Base-by-base conservation (phyloP, 768 basidiomycete genomes). In the Russula olivacea region DNA sequence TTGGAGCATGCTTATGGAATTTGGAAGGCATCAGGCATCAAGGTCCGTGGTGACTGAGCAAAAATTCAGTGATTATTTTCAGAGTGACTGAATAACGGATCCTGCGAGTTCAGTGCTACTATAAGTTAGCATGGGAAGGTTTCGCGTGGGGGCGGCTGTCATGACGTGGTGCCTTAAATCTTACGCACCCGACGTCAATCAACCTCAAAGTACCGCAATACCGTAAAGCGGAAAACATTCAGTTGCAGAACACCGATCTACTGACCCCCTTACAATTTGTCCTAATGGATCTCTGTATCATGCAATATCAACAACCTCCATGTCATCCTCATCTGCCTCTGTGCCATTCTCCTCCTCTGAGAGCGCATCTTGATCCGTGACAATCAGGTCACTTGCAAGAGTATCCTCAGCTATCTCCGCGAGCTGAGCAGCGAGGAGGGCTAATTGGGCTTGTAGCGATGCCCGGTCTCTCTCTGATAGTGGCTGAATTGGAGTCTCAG, bases 381-480 rank as follows among this genome's bases (percentile, higher is more conserved):
- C 64, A 54, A 68, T 67, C 47, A 64, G 54, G 51, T 65, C 63
- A 40, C 53, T 61, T 30, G 51, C 47, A 43, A 62, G 43, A 49
- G 65, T 61, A 25, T 69, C 74, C 56, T 83, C 81, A 15, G 81
- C 84, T 52, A 89, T 76, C 70, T 89, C 89, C 28, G 82, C 81
- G 28, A 91, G 71, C 69, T 91, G 89, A 0, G 84, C 86, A 5
- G 88, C 87, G 59, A 91, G 71, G 34, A 91, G 77, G 3, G 84
- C 88, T 49, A 91, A 77, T 66, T 87, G 87, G 0, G 86, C 87
- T 69, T 90, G 89, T 58, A 91, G 72, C 58, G 85, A 82, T 40
- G 88, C 87, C 19, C 89, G 79, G 51, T 81, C 76, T 58, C 78
- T 75, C 48, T 76, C 76, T 32, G 75, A 72, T 6, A 78, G 72